phyloP scores from a whole-genome alignment of 1,284 basidiomycete genomes.

The Chiua sp. region DNA sequence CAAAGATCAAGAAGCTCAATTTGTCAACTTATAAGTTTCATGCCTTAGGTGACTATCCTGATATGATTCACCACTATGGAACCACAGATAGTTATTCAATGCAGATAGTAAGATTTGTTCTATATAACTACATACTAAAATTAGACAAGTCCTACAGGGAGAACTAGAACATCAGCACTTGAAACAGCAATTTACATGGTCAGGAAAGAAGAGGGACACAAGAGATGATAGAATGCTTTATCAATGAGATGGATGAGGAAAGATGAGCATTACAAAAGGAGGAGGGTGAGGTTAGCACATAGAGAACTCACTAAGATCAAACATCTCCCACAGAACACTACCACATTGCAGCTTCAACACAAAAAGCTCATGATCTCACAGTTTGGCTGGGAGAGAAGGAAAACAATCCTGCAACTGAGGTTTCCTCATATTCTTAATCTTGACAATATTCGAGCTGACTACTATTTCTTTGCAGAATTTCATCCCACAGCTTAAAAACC shows the following conservation, averaged over 20 bases:
- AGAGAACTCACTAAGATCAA: too few relatives aligned
- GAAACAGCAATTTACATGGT: not conserved
- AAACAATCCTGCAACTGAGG: too few relatives aligned
- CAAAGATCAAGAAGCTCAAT: too few relatives aligned
- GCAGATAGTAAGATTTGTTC: too few relatives aligned
- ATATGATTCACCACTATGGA: too few relatives aligned
- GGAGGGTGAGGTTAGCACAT: not conserved
- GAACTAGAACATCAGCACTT: conserved; percentile 1
- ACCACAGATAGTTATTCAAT: too few relatives aligned
- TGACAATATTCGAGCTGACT: too few relatives aligned
- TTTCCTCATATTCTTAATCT: too few relatives aligned
- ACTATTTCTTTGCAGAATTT: conserved; percentile 20
- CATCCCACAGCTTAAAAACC: conserved; percentile 33
- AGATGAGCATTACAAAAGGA: not conserved
- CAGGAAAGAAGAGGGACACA: not conserved
- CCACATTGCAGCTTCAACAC: too few relatives aligned
- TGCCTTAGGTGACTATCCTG: too few relatives aligned
- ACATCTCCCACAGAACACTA: not conserved
- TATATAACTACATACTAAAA: too few relatives aligned
- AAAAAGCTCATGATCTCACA: not conserved
- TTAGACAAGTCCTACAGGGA: not conserved
- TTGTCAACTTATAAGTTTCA: too few relatives aligned
- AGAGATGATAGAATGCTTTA: not conserved
- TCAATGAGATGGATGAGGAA: not conserved
- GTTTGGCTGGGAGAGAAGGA: not conserved